phyloP scores from a whole-genome alignment of 371 early-diverging fungal species.

The Massospora cicadina region DNA sequence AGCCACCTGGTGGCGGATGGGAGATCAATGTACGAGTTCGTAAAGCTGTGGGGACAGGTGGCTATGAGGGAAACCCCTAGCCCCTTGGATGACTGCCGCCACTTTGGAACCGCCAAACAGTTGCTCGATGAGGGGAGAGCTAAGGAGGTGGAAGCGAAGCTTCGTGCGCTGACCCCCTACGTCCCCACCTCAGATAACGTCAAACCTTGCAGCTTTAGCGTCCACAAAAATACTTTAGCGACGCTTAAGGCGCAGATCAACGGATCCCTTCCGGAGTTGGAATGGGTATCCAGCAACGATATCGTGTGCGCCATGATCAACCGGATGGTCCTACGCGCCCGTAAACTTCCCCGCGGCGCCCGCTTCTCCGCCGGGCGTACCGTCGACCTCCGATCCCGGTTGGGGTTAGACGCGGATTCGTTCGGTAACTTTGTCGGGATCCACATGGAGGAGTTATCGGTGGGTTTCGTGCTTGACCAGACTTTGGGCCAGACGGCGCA shows the following conservation, averaged over 20 bases:
- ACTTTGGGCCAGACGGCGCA: background rate
- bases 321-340: background rate
- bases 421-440: background rate
- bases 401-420: background rate
- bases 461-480: background rate
- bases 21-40: background rate
- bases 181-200: background rate
- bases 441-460: background rate
- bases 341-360: background rate
- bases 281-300: background rate
- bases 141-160: background rate
- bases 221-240: background rate
- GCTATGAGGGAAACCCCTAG: background rate
- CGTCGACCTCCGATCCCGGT: background rate
- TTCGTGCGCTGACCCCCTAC: background rate
- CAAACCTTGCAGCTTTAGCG: background rate
- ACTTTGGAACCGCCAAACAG: background rate
- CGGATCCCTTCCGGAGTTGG: background rate
- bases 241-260: background rate
- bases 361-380: background rate
- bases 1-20: background rate
- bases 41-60: background rate
- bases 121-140: background rate
- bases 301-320: background rate
- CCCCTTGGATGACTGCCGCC: background rate